Base-by-base conservation (phyloP, 805 yeast genomes). In the Monosporozyma yasuniensis region DNA sequence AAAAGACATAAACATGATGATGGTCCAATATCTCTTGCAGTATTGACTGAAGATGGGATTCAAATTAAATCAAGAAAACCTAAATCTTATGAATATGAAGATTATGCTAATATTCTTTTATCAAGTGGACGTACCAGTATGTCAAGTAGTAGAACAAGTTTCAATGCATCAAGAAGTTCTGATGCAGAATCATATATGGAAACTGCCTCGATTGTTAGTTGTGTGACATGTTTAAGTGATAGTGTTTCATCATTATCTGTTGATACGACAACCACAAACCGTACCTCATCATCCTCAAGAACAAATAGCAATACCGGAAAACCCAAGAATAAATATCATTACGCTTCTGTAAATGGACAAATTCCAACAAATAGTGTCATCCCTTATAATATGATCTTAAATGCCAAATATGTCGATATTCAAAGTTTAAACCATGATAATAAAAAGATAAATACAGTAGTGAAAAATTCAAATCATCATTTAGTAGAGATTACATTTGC, bases 401-500 rank as follows among this genome's bases (percentile, higher is more conserved):
- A 60, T 47, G 67, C 67, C 22, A 55, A 54, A 55, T 49, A 57
- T 56, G 28, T 60, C 6, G 56, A 56, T 14, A 10, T 44, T 34
- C 21, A 14, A 28, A 22, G 14, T 19, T 9, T 23, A 28, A 42
- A 22, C 32, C 14, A 27, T 19, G 37, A 42, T 42, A 44, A 42
- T 11, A 43, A 47, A 22, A 54, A 41, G 44, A 28, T 44, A 9
- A 22, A n/a, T n/a, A 11, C 35, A n/a, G 47, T 34, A 18, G 25
- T 37, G 14, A n/a, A 23, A 9, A 30, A 39, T 30, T 27, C 52
- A 11, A 44, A 42, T 34, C 54, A 47, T 21, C 48, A 48, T 44
- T 48, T 59, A 34, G 56, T 72, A 4, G 68, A 68, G 34, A 61
- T 72, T 4, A 61, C 67, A 2, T 69, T 66, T 54, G 74, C 72